Conservation (phyloP, 441 rosid genomes). For the Viola pubescens region DNA sequence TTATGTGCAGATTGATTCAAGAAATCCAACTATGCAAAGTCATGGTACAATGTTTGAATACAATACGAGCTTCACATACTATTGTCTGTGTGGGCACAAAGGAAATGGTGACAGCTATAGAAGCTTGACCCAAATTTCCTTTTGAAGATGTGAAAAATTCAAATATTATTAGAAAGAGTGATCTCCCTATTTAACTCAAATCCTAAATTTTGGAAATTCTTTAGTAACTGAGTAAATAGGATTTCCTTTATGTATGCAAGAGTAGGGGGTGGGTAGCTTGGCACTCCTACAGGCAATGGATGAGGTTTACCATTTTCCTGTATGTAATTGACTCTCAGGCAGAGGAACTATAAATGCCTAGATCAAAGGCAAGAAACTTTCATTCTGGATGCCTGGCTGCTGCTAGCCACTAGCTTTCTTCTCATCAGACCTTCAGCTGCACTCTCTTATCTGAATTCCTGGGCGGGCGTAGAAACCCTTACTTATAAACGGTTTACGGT, state of each 20-base stretch:
- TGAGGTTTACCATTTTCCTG: no score
- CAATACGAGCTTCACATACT: neutral
- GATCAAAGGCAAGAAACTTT: no score
- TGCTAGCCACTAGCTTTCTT: no score
- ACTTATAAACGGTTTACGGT: no score
- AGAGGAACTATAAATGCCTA: no score
- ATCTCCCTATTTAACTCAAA: neutral
- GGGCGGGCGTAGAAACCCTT: no score
- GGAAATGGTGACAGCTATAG: neutral
- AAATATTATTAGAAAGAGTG: neutral
- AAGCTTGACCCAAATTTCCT: neutral
- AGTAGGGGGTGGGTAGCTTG: no score
- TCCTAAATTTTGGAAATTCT: neutral
- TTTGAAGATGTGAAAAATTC: neutral
- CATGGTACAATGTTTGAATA: neutral
- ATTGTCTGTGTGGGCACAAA: neutral
- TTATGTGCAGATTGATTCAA: neutral
- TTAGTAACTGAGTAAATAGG: neutral
- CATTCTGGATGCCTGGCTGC: no score
- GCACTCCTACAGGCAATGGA: no score
- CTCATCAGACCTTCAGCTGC: no score
- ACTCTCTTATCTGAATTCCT: no score
- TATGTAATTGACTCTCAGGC: no score
- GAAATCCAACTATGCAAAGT: neutral
- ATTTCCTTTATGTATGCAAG: neutral